A percentile compares a stretch with the other conserved stretches of the same genome.
These are phyloP conservation scores for Gastrolobium bilobum DNA, from an alignment of 306 rosid genomes.

Conservation along the genomic window DNA sequence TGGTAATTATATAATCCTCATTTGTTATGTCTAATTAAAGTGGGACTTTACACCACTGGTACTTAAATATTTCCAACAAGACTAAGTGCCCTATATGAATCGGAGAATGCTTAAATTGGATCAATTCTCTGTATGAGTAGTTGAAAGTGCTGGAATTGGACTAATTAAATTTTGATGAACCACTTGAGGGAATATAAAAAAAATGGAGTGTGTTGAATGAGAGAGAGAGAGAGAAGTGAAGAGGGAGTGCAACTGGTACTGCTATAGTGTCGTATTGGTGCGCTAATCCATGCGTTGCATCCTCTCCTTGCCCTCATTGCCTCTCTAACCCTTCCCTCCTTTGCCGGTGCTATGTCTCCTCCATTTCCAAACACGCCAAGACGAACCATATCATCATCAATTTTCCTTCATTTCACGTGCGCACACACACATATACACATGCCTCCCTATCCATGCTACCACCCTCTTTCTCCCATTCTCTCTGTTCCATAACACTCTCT, in stretches of 20 bases:
- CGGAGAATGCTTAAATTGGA: too few species aligned
- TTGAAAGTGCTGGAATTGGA: too few species aligned
- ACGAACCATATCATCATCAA: constrained; percentile 45
- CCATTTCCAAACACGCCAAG: constrained; percentile 64
- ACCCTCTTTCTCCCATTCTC: neutral
- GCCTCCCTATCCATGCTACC: neutral
- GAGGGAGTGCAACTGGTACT: constrained; percentile 40
- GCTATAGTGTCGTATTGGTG: constrained; percentile 52
- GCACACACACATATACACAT: constrained; percentile 12
- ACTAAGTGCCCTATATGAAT: too few species aligned
- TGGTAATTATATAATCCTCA: too few species aligned
- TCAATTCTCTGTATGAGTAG: too few species aligned
- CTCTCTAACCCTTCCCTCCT: constrained; percentile 60
- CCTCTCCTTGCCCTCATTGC: constrained; percentile 42
- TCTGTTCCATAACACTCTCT: neutral
- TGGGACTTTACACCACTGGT: too few species aligned
- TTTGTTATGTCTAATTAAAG: too few species aligned
- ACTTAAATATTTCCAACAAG: too few species aligned
- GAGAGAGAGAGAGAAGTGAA: neutral
- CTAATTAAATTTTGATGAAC: too few species aligned
- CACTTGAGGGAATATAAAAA: too few species aligned
- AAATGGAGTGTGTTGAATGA: neutral
- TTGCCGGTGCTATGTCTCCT: constrained; percentile 82
- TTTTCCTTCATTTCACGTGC: constrained; percentile 47
- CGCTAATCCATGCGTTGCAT: constrained; percentile 70